These are phyloP conservation scores for Fusarium chaquense DNA, from an alignment of 2,329 filamentous ascomycete genomes.

Conservation along the genomic window DNA sequence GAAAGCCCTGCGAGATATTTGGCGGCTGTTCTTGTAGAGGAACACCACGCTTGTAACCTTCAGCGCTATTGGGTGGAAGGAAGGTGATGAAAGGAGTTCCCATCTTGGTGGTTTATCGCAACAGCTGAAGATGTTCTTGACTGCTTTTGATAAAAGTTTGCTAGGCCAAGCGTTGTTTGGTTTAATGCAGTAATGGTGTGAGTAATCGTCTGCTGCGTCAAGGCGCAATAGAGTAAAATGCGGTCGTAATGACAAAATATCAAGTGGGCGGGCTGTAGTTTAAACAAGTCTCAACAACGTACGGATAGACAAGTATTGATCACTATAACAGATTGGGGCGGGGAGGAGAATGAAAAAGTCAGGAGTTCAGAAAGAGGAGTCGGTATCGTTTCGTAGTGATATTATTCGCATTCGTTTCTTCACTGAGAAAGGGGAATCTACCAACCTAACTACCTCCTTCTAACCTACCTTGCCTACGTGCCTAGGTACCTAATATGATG, in stretches of 20 bases:
- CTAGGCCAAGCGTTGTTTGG: neutral
- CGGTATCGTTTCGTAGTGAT: neutral
- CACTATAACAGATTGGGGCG: neutral
- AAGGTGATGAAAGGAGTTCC: slow-evolving; percentile 63
- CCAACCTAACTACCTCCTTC: no score
- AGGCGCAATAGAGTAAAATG: neutral
- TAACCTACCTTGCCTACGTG: neutral
- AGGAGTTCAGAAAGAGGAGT: neutral
- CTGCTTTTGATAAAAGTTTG: neutral
- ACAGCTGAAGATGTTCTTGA: neutral
- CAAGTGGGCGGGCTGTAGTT: neutral
- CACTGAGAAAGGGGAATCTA: slow-evolving; percentile 4
- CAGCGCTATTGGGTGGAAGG: slow-evolving; percentile 63
- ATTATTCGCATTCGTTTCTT: neutral
- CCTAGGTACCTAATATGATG: slow-evolving; percentile 27
- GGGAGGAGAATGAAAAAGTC: neutral
- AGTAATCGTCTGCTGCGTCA: neutral
- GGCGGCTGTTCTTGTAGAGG: slow-evolving; percentile 59
- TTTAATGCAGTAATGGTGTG: neutral
- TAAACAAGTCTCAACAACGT: neutral
- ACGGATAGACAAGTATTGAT: neutral
- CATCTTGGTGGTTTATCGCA: slow-evolving; percentile 51
- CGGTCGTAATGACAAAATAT: slow-evolving; percentile 11
- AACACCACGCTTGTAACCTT: slow-evolving; percentile 58
- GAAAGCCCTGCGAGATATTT: slow-evolving; percentile 66